Percentiles rank a stretch among this genome's conserved stretches.
phyloP scores from a whole-genome alignment of 805 yeast genomes.

The Zygoascus flipseniorum region DNA sequence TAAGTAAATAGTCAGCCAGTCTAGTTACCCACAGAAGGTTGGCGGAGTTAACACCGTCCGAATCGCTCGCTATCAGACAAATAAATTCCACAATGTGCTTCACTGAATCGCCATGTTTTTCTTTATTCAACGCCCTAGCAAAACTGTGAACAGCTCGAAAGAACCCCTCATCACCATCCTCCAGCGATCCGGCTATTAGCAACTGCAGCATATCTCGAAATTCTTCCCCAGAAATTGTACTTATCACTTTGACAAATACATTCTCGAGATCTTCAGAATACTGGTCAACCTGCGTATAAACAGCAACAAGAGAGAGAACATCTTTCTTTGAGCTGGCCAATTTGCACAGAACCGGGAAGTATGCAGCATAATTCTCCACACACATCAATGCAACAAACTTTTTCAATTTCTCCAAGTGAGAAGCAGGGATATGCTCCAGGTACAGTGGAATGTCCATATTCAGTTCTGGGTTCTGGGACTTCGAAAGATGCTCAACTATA shows the following conservation, averaged over 20 bases:
- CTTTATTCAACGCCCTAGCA: not conserved
- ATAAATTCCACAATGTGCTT: not conserved
- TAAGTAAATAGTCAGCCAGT: conserved; percentile 25
- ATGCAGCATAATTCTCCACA: not conserved
- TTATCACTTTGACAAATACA: not conserved
- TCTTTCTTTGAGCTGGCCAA: not conserved
- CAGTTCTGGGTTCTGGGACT: not conserved
- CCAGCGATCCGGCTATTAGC: not conserved
- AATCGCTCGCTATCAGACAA: not conserved
- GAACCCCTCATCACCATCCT: not conserved
- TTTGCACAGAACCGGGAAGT: not conserved
- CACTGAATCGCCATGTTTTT: not conserved
- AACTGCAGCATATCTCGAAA: not conserved
- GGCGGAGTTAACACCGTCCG: not conserved
- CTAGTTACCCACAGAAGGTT: not conserved
- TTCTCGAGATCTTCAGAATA: not conserved
- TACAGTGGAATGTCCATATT: not conserved
- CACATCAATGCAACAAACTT: not conserved
- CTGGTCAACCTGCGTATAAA: not conserved
- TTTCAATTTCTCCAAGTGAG: not conserved
- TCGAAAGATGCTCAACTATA: not conserved
- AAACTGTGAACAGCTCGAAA: conserved; percentile 1
- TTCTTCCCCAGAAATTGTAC: not conserved
- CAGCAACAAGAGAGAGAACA: not conserved
- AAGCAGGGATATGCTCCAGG: not conserved